phyloP scores from a whole-genome alignment of 257 asterid species.

The Solanum arcanum region DNA sequence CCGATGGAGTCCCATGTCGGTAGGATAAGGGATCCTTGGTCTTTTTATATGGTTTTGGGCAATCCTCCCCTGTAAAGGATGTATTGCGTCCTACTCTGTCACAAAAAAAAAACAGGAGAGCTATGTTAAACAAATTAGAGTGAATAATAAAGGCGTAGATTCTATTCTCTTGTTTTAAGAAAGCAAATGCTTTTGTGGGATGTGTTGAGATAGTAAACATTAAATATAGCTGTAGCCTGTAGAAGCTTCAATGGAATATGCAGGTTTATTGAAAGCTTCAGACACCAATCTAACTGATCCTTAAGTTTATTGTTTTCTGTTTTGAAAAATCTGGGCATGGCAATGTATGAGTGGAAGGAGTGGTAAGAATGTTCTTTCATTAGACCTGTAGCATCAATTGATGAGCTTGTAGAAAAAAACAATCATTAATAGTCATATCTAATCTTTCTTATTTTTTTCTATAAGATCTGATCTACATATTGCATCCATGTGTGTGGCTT shows the following conservation, averaged over 20 bases:
- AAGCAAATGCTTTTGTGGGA: neutral
- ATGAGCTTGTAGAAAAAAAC: neutral
- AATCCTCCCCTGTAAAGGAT: neutral
- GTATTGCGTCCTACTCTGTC: neutral
- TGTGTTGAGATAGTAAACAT: neutral
- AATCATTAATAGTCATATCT: neutral
- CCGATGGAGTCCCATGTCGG: neutral
- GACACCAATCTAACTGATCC: neutral
- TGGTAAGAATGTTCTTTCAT: neutral
- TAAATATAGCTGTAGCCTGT: neutral
- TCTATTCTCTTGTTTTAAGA: neutral
- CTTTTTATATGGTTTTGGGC: neutral
- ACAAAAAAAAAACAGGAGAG: neutral
- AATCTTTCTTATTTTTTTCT: neutral
- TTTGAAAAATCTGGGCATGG: neutral
- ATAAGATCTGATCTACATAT: neutral
- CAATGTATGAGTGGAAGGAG: neutral
- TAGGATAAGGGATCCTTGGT: neutral
- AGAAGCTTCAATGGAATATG: neutral
- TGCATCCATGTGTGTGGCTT: neutral
- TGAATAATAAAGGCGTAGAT: neutral
- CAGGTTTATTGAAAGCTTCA: neutral
- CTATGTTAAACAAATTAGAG: neutral
- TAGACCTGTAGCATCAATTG: neutral
- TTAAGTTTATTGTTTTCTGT: neutral